Evolutionary conservation across 352 stramenopile genomes (phyloP).

Genomic region (Phytophthora tentaculata): DNA sequence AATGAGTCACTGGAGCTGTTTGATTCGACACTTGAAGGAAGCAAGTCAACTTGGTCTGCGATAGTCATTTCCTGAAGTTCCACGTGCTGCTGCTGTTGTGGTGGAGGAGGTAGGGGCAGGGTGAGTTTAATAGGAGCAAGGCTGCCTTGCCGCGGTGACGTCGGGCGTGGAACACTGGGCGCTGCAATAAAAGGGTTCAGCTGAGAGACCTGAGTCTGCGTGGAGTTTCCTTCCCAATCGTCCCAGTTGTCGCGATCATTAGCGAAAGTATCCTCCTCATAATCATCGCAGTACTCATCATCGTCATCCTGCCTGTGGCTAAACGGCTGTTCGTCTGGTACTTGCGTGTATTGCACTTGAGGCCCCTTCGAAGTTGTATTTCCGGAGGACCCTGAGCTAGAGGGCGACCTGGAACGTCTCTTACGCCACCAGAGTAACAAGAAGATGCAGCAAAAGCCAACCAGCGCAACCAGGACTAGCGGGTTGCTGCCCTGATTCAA

Average conservation of each 20-base stretch:
- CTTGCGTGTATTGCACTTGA: conserved; percentile 73
- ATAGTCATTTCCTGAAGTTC: conserved; percentile 44
- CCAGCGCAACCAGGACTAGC: conserved; percentile 47
- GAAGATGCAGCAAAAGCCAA: conserved; percentile 62
- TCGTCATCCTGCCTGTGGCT: conserved; percentile 50
- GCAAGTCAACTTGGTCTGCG: conserved; percentile 14
- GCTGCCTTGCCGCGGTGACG: conserved; percentile 16
- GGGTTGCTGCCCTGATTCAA: conserved; percentile 52
- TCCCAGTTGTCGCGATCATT: conserved; percentile 67
- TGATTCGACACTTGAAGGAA: conserved; percentile 50
- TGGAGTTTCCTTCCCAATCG: conserved; percentile 64
- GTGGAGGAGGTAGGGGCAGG: conserved; percentile 27
- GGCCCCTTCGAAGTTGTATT: conserved; percentile 19
- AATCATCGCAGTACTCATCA: conserved; percentile 56
- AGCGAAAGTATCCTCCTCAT: conserved; percentile 55
- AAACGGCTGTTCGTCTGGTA: conserved; percentile 54
- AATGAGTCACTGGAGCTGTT: conserved; percentile 80
- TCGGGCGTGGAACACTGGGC: conserved; percentile 17
- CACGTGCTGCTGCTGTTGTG: conserved; percentile 16
- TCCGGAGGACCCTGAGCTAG: conserved; percentile 17
- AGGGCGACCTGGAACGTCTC: conserved; percentile 32
- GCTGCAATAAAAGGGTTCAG: conserved; percentile 53
- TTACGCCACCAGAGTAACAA: conserved; percentile 61
- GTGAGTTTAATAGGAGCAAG: conserved; percentile 32
- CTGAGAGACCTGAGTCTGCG: conserved; percentile 41